A percentile compares a stretch with the other conserved stretches of the same genome.
These are phyloP conservation scores for Moniliella sp. DNA, from an alignment of 1,284 basidiomycete genomes.

Conservation along the genomic window DNA sequence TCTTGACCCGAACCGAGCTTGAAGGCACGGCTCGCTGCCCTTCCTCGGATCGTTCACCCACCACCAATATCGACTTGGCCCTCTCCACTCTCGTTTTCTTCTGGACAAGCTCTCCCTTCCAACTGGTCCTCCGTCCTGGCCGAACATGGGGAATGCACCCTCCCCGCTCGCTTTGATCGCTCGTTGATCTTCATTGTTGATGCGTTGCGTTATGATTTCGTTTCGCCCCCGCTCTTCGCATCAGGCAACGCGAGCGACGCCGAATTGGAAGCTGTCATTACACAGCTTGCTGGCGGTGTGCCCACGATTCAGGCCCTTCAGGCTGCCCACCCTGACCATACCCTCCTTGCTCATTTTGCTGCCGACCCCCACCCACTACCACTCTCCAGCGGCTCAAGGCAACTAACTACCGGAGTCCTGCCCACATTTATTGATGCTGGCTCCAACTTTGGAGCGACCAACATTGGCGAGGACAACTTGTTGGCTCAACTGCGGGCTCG, in stretches of 20 bases:
- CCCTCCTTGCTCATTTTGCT: slow-evolving; percentile 67
- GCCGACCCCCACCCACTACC: slow-evolving; percentile 85
- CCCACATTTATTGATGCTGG: slow-evolving; percentile 89
- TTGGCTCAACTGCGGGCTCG: slow-evolving; percentile 33
- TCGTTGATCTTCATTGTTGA: slow-evolving; percentile 74
- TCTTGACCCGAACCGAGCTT: slow-evolving; percentile 21
- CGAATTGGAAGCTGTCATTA: slow-evolving; percentile 61
- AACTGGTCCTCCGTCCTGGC: slow-evolving; percentile 1
- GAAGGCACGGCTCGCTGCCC: slow-evolving; percentile 4
- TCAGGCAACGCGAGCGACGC: slow-evolving; percentile 28
- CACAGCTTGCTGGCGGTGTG: too few relatives aligned
- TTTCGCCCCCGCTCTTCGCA: slow-evolving; percentile 42
- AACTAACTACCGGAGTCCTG: slow-evolving; percentile 84
- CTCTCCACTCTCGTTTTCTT: too few relatives aligned
- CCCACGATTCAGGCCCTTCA: background rate
- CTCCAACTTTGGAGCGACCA: slow-evolving; percentile 57
- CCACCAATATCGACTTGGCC: too few relatives aligned
- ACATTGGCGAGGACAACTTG: slow-evolving; percentile 64
- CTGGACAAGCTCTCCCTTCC: too few relatives aligned
- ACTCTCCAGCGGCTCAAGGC: too few relatives aligned
- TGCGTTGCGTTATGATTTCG: slow-evolving; percentile 78
- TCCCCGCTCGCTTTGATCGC: slow-evolving; percentile 28
- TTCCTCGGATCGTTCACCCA: too few relatives aligned
- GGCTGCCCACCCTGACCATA: slow-evolving; percentile 44
- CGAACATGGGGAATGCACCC: slow-evolving; percentile 13